These are phyloP conservation scores for Halophytophthora polymorphica DNA, from an alignment of 352 stramenopile genomes.

Conservation along the genomic window DNA sequence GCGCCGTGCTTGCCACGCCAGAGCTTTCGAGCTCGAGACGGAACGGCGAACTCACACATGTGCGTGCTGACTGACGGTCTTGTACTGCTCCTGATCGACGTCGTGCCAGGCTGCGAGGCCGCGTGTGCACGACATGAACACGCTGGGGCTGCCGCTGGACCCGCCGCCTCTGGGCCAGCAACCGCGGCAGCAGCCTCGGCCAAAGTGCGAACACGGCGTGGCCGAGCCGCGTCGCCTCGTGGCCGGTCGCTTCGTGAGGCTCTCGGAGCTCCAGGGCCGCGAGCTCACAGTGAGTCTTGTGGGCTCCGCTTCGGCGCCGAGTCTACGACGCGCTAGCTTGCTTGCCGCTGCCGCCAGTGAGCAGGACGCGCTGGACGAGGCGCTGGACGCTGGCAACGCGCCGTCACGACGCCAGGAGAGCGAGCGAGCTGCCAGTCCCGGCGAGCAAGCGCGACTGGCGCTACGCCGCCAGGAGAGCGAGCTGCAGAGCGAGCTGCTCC, in stretches of 20 bases:
- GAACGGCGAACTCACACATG: no score
- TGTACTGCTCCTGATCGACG: neutral
- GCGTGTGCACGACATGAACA: slow-evolving; percentile 32
- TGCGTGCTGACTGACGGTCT: slow-evolving; percentile 1
- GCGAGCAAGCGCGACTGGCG: slow-evolving; percentile 18
- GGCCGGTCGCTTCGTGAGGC: slow-evolving; percentile 36
- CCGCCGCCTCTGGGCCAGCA: slow-evolving; percentile 18
- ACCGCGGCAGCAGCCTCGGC: slow-evolving; percentile 9
- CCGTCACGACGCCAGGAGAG: neutral
- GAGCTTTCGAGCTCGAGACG: no score
- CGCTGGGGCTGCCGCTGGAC: slow-evolving; percentile 31
- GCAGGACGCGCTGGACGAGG: slow-evolving; percentile 14
- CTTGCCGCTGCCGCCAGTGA: slow-evolving; percentile 12
- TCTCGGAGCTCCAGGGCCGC: slow-evolving; percentile 4
- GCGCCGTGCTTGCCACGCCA: no score
- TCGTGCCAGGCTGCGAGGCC: slow-evolving; percentile 8
- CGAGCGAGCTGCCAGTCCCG: slow-evolving; percentile 3
- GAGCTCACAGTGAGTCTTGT: slow-evolving; percentile 20
- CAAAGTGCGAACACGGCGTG: slow-evolving; percentile 34
- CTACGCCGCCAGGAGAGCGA: slow-evolving; percentile 32
- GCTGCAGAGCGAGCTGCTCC: slow-evolving; percentile 51
- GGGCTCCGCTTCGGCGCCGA: slow-evolving; percentile 23
- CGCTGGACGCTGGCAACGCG: slow-evolving; percentile 7
- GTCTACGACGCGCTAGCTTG: slow-evolving; percentile 19
- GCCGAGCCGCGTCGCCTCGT: slow-evolving; percentile 36